phyloP scores from a whole-genome alignment of 306 rosid genomes.

The Trifolium repens region DNA sequence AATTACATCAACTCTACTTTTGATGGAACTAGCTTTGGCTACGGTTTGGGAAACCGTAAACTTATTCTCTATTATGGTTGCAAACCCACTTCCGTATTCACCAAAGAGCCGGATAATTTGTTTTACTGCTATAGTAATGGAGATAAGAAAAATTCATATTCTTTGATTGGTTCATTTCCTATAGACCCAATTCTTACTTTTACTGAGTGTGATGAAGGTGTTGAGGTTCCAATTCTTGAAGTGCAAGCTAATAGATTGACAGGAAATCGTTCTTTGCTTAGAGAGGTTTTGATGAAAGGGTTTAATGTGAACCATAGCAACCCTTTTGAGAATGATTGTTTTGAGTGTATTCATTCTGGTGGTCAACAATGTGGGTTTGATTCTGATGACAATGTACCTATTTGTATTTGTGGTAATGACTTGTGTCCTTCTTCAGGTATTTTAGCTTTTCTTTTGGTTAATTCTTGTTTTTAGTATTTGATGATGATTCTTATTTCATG shows the following conservation, averaged over 20 bases:
- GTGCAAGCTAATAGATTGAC: conserved; percentile 35
- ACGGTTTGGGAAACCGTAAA: conserved; percentile 47
- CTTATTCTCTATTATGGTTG: conserved; percentile 55
- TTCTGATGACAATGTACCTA: conserved; percentile 28
- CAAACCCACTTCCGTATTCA: background rate
- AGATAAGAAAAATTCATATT: conserved; percentile 46
- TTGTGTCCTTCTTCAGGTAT: conserved; percentile 60
- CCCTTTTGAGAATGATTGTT: conserved; percentile 43
- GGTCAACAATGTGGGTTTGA: conserved; percentile 58
- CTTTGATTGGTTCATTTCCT: conserved; percentile 58
- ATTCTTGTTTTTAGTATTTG: background rate
- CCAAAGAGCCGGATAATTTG: conserved; percentile 7
- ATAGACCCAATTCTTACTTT: conserved; percentile 44
- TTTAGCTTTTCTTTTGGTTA: conserved; percentile 19
- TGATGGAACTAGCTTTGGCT: conserved; percentile 18
- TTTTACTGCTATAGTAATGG: conserved; percentile 44
- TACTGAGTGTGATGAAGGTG: conserved; percentile 37
- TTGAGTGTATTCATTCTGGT: conserved; percentile 44
- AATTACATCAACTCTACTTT: conserved; percentile 43
- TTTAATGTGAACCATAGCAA: conserved; percentile 51
- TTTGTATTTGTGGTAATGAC: conserved; percentile 63
- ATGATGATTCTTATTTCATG: conserved; percentile 3
- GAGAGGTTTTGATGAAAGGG: conserved; percentile 59
- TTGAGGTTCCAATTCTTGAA: conserved; percentile 51
- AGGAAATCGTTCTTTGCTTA: conserved; percentile 44